Base-by-base conservation (phyloP, 768 basidiomycete species). In the Amanita muscaria region DNA sequence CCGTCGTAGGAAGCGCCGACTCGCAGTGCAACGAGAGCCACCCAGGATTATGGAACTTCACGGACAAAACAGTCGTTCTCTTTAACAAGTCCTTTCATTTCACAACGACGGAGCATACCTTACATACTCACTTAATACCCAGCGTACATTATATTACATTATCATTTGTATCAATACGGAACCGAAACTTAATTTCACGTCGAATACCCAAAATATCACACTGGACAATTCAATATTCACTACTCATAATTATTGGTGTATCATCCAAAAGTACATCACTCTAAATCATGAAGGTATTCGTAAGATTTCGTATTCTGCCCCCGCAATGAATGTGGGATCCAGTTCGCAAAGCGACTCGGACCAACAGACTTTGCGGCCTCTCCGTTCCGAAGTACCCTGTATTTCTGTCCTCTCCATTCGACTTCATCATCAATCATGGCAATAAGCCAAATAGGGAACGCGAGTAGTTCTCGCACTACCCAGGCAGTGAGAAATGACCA, bases 371-470 rank as follows among this genome's bases (percentile, higher is more conserved):
- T 54, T 31, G 60, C 65, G 5, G 79, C 81, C 59, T 83, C 82
- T 36, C 93, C 92, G 53, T 89, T 84, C 27, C 63, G 64, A 48
- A 81, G 60, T 35, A 97, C 75, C 50, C 71, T 69, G 63, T 97
- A 99, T 51, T 60, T 73, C 56, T 65, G 72, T 0, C 93, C 94
- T 57, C 96, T 74, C 96, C 96, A 99, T 1, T 72, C 68, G 24
- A 99, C 88, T 46, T 80, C 77, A 58, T 79, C 72, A 22, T 93
- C 91, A 40, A 82, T 63, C 31, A 99, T 77, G 5, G 88, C 94
- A 49, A 83, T 67, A 5, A 83, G 39, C 77, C 82, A 99, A 46
- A 98, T 88, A 0, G 96, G 96, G 16, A 98, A 66, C 3, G 94
- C 83, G 47, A 93, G 60, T 31, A 82, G 10, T 64, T 99, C 96